Conservation (phyloP, 345 rosid genomes). For the Diplotaxis tenuifolia region DNA sequence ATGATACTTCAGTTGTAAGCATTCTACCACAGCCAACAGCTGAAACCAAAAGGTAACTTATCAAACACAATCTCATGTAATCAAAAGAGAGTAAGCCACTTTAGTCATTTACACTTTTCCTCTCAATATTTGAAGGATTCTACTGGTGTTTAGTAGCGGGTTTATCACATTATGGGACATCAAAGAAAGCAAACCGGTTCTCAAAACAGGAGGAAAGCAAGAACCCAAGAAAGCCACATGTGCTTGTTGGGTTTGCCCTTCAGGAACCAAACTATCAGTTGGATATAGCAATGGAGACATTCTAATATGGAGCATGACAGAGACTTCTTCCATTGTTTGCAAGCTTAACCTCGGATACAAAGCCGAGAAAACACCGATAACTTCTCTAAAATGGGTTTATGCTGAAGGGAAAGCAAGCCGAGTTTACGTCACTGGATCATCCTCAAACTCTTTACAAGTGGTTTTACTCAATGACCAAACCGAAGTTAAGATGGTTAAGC, state of each 20-base stretch:
- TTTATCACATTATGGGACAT: conserved; percentile 71
- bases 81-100: background rate
- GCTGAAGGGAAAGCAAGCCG: conserved; percentile 75
- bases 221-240: conserved; percentile 63
- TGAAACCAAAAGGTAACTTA: conserved; percentile 75
- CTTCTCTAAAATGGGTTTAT: conserved; percentile 64
- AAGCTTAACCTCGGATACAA: conserved; percentile 88
- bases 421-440: conserved; percentile 64
- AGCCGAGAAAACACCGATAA: conserved; percentile 67
- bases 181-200: conserved; percentile 57
- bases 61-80: background rate
- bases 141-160: conserved; percentile 71
- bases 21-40: conserved; percentile 72
- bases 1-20: conserved; percentile 53
- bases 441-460: conserved; percentile 64
- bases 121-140: conserved; percentile 53
- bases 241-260: conserved; percentile 88
- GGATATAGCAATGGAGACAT: conserved; percentile 87
- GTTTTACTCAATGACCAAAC: conserved; percentile 67
- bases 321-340: conserved; percentile 43
- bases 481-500: conserved; percentile 74
- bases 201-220: conserved; percentile 63
- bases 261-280: conserved; percentile 75
- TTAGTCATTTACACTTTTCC: background rate
- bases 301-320: conserved; percentile 59